These are phyloP conservation scores for Chaetomiaceae sp. DNA, from an alignment of 2,329 filamentous ascomycete species.

Conservation along the genomic window DNA sequence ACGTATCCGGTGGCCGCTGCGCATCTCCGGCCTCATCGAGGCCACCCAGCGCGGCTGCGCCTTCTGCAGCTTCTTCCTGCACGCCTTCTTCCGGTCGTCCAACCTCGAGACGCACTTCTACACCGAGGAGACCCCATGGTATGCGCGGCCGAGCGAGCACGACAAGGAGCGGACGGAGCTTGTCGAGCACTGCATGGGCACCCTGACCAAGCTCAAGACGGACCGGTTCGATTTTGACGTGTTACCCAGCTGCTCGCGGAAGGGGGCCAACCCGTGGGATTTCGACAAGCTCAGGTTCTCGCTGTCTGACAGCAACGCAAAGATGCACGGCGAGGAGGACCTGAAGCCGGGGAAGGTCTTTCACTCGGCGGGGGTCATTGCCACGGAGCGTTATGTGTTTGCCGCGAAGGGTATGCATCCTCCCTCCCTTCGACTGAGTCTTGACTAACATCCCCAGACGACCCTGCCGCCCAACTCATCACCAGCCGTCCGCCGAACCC, in stretches of 20 bases:
- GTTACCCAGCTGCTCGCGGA: not conserved
- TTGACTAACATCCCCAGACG: not conserved
- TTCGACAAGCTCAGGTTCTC: conserved; percentile 7
- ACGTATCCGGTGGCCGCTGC: conserved; percentile 1
- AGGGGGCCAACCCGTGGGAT: not conserved
- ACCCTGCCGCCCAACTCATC: conserved; percentile 8
- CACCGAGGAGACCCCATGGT: conserved; percentile 3
- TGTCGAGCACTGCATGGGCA: conserved; percentile 13
- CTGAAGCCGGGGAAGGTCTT: not conserved
- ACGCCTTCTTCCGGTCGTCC: conserved; percentile 7
- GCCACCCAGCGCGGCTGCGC: conserved; percentile 9
- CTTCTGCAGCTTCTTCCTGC: conserved; percentile 6
- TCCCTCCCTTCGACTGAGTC: not conserved
- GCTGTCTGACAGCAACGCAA: not conserved
- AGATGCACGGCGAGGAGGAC: not conserved
- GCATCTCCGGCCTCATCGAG: conserved; percentile 5
- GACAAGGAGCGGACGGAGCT: conserved; percentile 1
- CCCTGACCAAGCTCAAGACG: conserved; percentile 1
- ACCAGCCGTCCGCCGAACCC: conserved; percentile 9
- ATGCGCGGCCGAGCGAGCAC: conserved; percentile 4
- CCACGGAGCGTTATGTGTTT: not conserved
- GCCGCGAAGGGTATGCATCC: conserved; percentile 1
- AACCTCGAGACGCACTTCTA: not conserved
- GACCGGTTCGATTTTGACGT: conserved; percentile 6
- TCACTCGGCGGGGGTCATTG: conserved; percentile 10